Evolutionary conservation across 2,329 filamentous ascomycete genomes (phyloP).

Genomic region (Hypoxylon sp.): DNA sequence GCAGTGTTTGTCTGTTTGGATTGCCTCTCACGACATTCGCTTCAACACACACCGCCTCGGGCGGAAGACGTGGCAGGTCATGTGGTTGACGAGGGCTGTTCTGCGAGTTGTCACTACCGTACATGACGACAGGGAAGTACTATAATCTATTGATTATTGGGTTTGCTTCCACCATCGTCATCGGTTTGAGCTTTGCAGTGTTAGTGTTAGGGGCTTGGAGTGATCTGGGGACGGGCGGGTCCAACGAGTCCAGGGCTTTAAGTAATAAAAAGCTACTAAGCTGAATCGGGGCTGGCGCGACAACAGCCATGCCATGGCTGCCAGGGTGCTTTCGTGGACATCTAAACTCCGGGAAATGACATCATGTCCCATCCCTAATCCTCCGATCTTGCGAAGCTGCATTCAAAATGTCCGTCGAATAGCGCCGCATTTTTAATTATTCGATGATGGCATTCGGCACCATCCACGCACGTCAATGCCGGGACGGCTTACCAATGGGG

Average conservation of each 20-base stretch:
- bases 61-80: constrained; percentile 7
- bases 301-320: too few relatives aligned
- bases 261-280: constrained; percentile 24
- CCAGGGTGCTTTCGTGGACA: not conserved
- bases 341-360: constrained; percentile 30
- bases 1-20: constrained; percentile 10
- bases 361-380: constrained; percentile 40
- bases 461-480: constrained; percentile 24
- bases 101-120: constrained; percentile 6
- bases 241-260: not conserved
- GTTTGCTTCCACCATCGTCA: constrained; percentile 24
- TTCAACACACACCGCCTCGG: constrained; percentile 10
- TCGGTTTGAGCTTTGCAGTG: constrained; percentile 17
- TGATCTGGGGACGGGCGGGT: not conserved
- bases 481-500: not conserved
- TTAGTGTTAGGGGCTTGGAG: not conserved
- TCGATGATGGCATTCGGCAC: constrained; percentile 43
- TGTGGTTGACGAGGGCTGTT: constrained; percentile 15
- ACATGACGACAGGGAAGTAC: constrained; percentile 25
- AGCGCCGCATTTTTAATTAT: constrained; percentile 14
- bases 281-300: constrained; percentile 26
- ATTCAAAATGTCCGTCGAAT: constrained; percentile 3
- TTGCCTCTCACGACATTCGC: constrained; percentile 21
- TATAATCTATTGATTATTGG: constrained; percentile 1
- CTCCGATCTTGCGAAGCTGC: constrained; percentile 6